Conservation (phyloP, 441 rosid species). For the Pelargonium hybrid region DNA sequence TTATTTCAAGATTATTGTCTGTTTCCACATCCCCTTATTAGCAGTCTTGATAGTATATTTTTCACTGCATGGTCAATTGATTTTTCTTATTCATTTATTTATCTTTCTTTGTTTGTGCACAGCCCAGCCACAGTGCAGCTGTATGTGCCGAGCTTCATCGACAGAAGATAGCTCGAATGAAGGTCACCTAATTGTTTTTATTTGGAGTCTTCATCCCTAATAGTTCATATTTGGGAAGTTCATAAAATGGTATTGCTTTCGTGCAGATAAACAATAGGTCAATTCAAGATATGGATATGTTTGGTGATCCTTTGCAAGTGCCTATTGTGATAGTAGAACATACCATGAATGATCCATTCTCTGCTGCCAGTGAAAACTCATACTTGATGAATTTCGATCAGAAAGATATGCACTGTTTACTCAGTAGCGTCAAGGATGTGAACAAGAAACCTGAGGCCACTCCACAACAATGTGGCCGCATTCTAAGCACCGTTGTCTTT, state of each 20-base stretch:
- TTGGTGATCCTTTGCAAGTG: conserved; percentile 63
- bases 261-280: conserved; percentile 73
- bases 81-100: conserved; percentile 13
- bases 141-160: conserved; percentile 91
- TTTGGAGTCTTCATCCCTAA: not conserved
- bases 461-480: conserved; percentile 31
- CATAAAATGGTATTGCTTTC: conserved; percentile 11
- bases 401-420: conserved; percentile 19
- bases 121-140: conserved; percentile 72
- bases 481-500: conserved; percentile 67
- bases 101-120: conserved; percentile 12
- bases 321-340: conserved; percentile 78
- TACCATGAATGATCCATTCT: conserved; percentile 61
- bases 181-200: conserved; percentile 34
- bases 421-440: conserved; percentile 19
- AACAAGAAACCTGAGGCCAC: conserved; percentile 22
- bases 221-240: not conserved
- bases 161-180: conserved; percentile 85
- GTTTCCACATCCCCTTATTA: not conserved
- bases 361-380: conserved; percentile 60
- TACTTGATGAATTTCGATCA: conserved; percentile 27
- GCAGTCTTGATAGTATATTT: not conserved
- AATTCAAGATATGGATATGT: conserved; percentile 83
- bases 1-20: not conserved
- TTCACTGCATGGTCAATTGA: conserved; percentile 18